These are phyloP conservation scores for Tolypocladium ophioglossoides DNA, from an alignment of 2,329 filamentous ascomycete genomes.

Conservation along the genomic window DNA sequence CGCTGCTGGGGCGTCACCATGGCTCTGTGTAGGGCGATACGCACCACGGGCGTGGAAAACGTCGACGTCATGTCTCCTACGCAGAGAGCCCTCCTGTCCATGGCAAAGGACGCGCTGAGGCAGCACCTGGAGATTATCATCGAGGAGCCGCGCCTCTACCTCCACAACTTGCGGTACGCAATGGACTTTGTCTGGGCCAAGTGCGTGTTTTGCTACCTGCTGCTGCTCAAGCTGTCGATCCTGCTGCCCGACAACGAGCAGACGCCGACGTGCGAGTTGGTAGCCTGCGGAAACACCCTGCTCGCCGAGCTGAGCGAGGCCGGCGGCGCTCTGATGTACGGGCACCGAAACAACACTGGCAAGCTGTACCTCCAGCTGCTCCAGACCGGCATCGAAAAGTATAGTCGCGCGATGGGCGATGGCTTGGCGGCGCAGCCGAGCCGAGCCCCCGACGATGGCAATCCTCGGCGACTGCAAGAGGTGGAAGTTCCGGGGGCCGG, in stretches of 20 bases:
- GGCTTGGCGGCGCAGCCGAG: background rate
- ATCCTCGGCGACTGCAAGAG: background rate
- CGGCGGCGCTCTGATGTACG: conserved; percentile 5
- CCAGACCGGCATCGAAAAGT: conserved; percentile 13
- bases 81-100: conserved; percentile 35
- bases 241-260: conserved; percentile 30
- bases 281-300: conserved; percentile 8
- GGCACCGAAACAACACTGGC: conserved; percentile 22
- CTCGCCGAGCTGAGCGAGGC: conserved; percentile 14
- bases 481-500: background rate
- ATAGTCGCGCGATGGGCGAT: background rate
- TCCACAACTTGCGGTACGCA: conserved; percentile 39
- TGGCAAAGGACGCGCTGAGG: conserved; percentile 39
- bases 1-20: conserved; percentile 43
- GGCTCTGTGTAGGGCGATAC: conserved; percentile 38
- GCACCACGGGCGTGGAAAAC: conserved; percentile 20
- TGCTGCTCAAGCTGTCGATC: conserved; percentile 40
- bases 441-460: background rate
- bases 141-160: conserved; percentile 31
- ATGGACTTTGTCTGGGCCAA: conserved; percentile 51
- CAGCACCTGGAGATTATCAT: conserved; percentile 38
- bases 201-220: conserved; percentile 44
- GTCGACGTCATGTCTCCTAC: conserved; percentile 33
- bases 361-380: conserved; percentile 16
- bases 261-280: conserved; percentile 8